Conservation (phyloP, 1,139 yeast species). For the Candida frijolesensis region DNA sequence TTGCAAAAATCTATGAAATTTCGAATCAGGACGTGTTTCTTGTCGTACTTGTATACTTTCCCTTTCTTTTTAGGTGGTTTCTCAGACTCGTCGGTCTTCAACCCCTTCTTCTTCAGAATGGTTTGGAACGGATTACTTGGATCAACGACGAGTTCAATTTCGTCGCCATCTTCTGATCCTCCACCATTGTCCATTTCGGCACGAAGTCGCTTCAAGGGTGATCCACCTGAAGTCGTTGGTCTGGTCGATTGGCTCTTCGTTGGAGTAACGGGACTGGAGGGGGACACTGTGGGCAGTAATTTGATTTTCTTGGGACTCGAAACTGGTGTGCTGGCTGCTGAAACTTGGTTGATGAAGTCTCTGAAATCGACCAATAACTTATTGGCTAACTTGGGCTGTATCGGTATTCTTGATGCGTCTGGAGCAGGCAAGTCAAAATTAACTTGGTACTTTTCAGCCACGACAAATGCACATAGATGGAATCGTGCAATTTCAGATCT, state of each 20-base stretch:
- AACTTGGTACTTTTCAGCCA: slow-evolving; percentile 53
- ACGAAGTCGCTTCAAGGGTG: slow-evolving; percentile 17
- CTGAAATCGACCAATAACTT: slow-evolving; percentile 50
- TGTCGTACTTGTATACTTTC: slow-evolving; percentile 24
- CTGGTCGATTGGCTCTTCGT: slow-evolving; percentile 6
- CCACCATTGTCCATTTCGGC: background rate
- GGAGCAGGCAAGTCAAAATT: slow-evolving; percentile 50
- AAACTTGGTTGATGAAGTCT: slow-evolving; percentile 29
- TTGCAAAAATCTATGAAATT: slow-evolving; percentile 63
- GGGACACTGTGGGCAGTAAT: slow-evolving; percentile 4
- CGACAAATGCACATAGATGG: slow-evolving; percentile 66
- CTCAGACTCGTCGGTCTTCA: background rate
- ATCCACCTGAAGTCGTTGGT: slow-evolving; percentile 8
- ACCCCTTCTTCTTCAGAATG: slow-evolving; percentile 3
- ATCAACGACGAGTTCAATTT: slow-evolving; percentile 17
- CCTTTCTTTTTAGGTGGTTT: slow-evolving; percentile 4
- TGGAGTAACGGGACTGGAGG: slow-evolving; percentile 14
- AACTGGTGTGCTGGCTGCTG: slow-evolving; percentile 36
- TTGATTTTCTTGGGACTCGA: slow-evolving; percentile 20
- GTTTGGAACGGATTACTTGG: slow-evolving; percentile 37
- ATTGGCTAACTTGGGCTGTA: slow-evolving; percentile 50
- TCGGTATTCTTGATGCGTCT: slow-evolving; percentile 52
- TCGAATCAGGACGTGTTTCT: slow-evolving; percentile 38
- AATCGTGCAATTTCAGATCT: slow-evolving; percentile 63
- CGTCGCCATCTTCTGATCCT: background rate